These are phyloP conservation scores for Sparassis latifolia DNA, from an alignment of 1,284 basidiomycete genomes.

Conservation along the genomic window DNA sequence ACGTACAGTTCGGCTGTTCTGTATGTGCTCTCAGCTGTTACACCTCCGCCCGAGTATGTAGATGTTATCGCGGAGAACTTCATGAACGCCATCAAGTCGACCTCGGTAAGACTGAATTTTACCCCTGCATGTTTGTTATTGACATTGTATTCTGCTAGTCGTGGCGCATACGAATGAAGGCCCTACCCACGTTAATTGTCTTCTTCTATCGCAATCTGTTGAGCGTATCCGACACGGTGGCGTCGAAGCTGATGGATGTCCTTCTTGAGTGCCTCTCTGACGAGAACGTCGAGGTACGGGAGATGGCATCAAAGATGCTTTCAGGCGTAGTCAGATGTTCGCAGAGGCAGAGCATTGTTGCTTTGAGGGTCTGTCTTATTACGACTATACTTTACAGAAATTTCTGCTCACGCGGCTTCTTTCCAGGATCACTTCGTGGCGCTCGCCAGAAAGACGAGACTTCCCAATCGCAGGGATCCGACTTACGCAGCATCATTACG, in stretches of 20 bases:
- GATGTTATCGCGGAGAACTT: constrained; percentile 55
- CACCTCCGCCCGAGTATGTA: constrained; percentile 56
- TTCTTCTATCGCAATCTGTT: constrained; percentile 87
- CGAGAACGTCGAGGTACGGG: constrained; percentile 90
- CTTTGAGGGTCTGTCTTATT: constrained; percentile 59
- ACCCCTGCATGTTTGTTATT: constrained; percentile 6
- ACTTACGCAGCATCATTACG: constrained; percentile 72
- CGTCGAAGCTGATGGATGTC: constrained; percentile 72
- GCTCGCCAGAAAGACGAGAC: constrained; percentile 52
- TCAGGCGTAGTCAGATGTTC: constrained; percentile 91
- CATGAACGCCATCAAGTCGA: constrained; percentile 61
- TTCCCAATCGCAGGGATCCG: constrained; percentile 70
- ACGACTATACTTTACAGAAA: not conserved
- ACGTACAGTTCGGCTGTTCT: constrained; percentile 69
- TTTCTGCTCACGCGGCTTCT: no score
- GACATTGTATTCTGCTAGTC: constrained; percentile 37
- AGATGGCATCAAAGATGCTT: constrained; percentile 88
- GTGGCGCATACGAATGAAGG: constrained; percentile 74
- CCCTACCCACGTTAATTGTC: constrained; percentile 67
- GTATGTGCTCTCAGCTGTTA: constrained; percentile 66
- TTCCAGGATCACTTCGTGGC: constrained; percentile 72
- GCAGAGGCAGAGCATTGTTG: constrained; percentile 82
- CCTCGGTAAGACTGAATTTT: constrained; percentile 40
- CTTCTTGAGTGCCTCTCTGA: constrained; percentile 81
- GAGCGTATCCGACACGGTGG: constrained; percentile 60